These are phyloP conservation scores for Fusarium agapanthi DNA, from an alignment of 2,329 filamentous ascomycete genomes.

Conservation along the genomic window DNA sequence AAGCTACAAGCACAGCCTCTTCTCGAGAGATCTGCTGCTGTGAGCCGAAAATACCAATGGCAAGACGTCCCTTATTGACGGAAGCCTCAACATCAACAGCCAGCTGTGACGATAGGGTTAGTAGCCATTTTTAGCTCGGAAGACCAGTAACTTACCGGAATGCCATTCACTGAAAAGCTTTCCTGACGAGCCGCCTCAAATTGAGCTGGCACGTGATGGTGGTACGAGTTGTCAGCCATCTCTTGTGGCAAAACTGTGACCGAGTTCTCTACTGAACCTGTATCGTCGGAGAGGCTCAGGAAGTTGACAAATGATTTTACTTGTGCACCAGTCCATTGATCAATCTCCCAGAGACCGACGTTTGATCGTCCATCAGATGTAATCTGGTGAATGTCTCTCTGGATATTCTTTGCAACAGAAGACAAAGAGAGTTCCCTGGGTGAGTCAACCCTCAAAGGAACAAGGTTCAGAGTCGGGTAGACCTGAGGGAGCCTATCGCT, in stretches of 20 bases:
- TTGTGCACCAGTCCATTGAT: conserved; percentile 75
- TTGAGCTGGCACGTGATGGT: background rate
- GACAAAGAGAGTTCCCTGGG: conserved; percentile 49
- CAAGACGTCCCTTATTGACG: conserved; percentile 43
- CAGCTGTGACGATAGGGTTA: conserved; percentile 41
- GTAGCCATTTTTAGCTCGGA: background rate
- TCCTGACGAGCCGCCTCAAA: conserved; percentile 24
- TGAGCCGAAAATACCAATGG: conserved; percentile 54
- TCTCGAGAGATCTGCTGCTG: conserved; percentile 36
- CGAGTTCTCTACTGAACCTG: background rate
- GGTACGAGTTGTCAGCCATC: background rate
- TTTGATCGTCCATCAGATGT: conserved; percentile 58
- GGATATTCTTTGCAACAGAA: conserved; percentile 67
- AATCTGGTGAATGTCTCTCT: conserved; percentile 73
- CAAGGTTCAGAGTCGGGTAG: conserved; percentile 80
- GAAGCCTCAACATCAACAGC: conserved; percentile 54
- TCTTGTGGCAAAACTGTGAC: conserved; percentile 10
- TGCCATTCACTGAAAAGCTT: conserved; percentile 38
- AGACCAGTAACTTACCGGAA: conserved; percentile 40
- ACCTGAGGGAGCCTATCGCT: conserved; percentile 57
- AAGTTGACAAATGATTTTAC: conserved; percentile 86
- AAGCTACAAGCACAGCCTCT: conserved; percentile 40
- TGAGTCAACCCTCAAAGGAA: conserved; percentile 71
- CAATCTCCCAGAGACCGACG: conserved; percentile 75
- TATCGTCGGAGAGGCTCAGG: conserved; percentile 60